phyloP scores from a whole-genome alignment of 305 asterid species.

The Fraxinus ornus region DNA sequence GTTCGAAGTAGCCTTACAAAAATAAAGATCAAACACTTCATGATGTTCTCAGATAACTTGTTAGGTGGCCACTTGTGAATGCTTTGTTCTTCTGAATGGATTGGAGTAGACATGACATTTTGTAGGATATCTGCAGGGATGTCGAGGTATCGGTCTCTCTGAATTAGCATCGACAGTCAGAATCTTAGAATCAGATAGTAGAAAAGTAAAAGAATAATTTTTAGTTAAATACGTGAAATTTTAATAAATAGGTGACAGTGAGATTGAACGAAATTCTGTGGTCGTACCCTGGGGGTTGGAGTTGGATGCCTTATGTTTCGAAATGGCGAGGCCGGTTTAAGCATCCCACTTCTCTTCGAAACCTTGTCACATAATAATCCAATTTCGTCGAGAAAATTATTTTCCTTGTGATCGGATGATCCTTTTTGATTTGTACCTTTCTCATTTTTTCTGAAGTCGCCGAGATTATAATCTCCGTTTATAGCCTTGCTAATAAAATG shows the following conservation, averaged over 20 bases:
- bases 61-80: slow-evolving; percentile 70
- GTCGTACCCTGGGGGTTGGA: slow-evolving; percentile 50
- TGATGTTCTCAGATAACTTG: slow-evolving; percentile 80
- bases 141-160: slow-evolving; percentile 61
- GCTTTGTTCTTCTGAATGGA: slow-evolving; percentile 58
- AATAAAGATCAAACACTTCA: slow-evolving; percentile 75
- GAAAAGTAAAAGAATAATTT: background rate
- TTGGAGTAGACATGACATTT: slow-evolving; percentile 41
- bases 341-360: slow-evolving; percentile 37
- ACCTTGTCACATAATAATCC: slow-evolving; percentile 37
- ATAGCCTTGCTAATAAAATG: slow-evolving; percentile 87
- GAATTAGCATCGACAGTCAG: slow-evolving; percentile 9
- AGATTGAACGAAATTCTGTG: background rate
- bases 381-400: slow-evolving; percentile 32
- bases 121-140: slow-evolving; percentile 29
- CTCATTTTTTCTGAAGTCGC: slow-evolving; percentile 43
- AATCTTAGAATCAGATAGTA: background rate
- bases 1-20: slow-evolving; percentile 72
- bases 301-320: slow-evolving; percentile 64
- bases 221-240: background rate
- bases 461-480: slow-evolving; percentile 63
- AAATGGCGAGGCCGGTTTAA: slow-evolving; percentile 55
- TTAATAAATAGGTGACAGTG: background rate
- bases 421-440: slow-evolving; percentile 33
- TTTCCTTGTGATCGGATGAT: slow-evolving; percentile 35